Evolutionary conservation across 805 yeast species (phyloP).

Genomic region (Candida nitratophila): DNA sequence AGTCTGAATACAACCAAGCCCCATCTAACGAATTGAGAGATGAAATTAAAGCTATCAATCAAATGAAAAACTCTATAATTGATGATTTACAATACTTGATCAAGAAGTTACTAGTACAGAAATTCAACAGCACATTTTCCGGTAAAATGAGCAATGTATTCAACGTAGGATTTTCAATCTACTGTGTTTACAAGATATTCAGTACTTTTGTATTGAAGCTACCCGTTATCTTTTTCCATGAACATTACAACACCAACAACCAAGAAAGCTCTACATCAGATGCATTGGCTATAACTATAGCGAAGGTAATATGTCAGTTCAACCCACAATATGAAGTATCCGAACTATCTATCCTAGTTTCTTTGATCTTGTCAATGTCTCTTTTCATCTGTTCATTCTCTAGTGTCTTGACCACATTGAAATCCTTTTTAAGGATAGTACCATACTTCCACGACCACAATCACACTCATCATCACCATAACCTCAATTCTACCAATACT

Average conservation of each 20-base stretch:
- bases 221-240: conserved; percentile 24
- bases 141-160: conserved; percentile 8
- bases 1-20: conserved; percentile 12
- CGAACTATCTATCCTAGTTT: conserved; percentile 36
- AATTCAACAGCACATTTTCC: conserved; percentile 4
- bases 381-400: conserved; percentile 59
- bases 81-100: conserved; percentile 11
- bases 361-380: conserved; percentile 48
- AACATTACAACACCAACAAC: not conserved
- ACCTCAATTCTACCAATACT: no score
- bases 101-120: conserved; percentile 5
- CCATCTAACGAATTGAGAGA: conserved; percentile 23
- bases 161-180: conserved; percentile 29
- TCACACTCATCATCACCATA: not conserved
- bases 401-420: conserved; percentile 54
- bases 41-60: conserved; percentile 32
- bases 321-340: conserved; percentile 26
- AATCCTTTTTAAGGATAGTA: conserved; percentile 33
- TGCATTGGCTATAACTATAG: conserved; percentile 43
- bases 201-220: conserved; percentile 34
- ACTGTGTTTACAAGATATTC: conserved; percentile 42
- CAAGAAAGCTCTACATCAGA: conserved; percentile 23
- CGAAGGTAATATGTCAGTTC: conserved; percentile 28
- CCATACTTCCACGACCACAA: conserved; percentile 3
- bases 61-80: conserved; percentile 18